Evolutionary conservation across 331 rosid genomes (phyloP).

Genomic region (Rosa hybrid): DNA sequence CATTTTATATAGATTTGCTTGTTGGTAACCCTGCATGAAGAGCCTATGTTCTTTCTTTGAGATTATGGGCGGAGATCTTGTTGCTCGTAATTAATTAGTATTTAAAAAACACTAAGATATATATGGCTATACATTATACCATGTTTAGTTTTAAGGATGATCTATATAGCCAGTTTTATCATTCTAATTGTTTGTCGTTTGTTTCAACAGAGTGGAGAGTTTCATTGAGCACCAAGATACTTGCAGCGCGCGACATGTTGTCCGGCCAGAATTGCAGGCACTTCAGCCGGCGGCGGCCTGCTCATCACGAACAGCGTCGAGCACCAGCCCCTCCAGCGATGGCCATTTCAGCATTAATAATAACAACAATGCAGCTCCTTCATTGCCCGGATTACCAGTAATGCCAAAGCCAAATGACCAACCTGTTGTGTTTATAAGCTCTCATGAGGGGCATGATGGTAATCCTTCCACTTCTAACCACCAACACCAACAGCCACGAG

Average conservation of each 20-base stretch:
- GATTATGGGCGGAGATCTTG: neutral
- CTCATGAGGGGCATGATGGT: constrained; percentile 12
- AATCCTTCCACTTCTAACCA: constrained; percentile 24
- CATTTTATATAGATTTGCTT: constrained; percentile 15
- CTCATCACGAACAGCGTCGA: constrained; percentile 72
- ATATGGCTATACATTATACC: constrained; percentile 10
- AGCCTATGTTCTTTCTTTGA: neutral
- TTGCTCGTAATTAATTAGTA: neutral
- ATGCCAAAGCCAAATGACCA: constrained; percentile 36
- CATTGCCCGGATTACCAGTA: constrained; percentile 42
- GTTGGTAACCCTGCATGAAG: constrained; percentile 32
- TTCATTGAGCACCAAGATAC: constrained; percentile 98
- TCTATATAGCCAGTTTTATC: neutral
- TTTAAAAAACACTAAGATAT: constrained; percentile 7
- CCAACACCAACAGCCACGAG: neutral
- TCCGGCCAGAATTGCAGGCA: constrained; percentile 47
- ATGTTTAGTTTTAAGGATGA: neutral
- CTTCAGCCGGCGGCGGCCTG: constrained; percentile 43
- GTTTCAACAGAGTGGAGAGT: constrained; percentile 78
- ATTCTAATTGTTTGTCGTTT: constrained; percentile 25
- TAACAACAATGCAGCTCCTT: constrained; percentile 11
- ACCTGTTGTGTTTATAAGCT: constrained; percentile 13
- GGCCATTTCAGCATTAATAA: constrained; percentile 44
- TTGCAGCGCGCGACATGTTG: constrained; percentile 58
- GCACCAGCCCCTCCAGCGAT: constrained; percentile 59